Base-by-base conservation (phyloP, 2,329 filamentous ascomycete species). In the Fusarium algeriense region DNA sequence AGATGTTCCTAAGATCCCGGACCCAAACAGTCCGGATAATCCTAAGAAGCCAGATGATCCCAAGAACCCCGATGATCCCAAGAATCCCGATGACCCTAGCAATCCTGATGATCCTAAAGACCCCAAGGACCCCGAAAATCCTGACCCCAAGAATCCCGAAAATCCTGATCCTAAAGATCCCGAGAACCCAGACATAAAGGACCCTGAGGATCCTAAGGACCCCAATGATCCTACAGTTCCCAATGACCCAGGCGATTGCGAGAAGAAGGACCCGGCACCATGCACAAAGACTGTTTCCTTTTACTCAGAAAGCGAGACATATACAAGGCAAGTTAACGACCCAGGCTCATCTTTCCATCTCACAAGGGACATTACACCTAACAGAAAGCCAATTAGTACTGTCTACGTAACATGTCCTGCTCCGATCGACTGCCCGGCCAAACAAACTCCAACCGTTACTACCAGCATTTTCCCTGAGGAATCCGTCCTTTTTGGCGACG, bases 241-340 rank as follows among this genome's bases (percentile, higher is more conserved):
- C 8, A 41, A 44, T 15, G 37, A 43, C 3, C 56, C 56, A 14
- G 38, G 55, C 28, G 48, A 60, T 9, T 60, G 56, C 20, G 30
- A 60, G 37, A 54, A 60, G 6, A 35, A 44, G 6, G 56, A 60
- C 8, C 56, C 38, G 1, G 10, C 38, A 6, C 56, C 48, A 11
- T 60, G 56, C 30, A 60, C 48, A 5, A 26, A 60, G 37, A 60
- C 48, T 4, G 56, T 60, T 11, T 60, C 56, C 1, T 60, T 60
- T n/a, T 60, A 55, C 30, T 55, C 48, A 0, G 48, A 43, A 5
- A 34, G 37, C 7, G 56, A 60, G 6, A 55, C 56, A 6, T 60
- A 60, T n/a, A 55, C 56, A 8, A 60, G 56, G 56, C 13, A 35
- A n/a, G 38, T 45, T 12, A 6, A 12, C 5, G 7, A 2, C 14